Evolutionary conservation across 2,329 filamentous ascomycete genomes (phyloP), one percentile per base, ranked within the genome.

Genomic region (Eutypella sp.): DNA sequence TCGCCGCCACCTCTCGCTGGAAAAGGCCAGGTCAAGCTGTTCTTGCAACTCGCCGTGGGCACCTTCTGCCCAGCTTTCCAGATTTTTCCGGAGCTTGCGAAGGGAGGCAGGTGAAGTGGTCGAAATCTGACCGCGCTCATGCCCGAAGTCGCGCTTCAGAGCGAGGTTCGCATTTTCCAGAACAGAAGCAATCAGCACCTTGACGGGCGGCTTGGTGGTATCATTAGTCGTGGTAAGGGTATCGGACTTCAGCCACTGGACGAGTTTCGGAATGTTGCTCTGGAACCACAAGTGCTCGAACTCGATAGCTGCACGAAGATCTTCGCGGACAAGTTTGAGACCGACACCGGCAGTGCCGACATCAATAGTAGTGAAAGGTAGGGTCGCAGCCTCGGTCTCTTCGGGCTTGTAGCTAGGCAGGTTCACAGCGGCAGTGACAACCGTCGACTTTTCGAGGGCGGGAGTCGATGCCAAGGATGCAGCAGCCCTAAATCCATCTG

Each of bases 41-140:
- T 85, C 78, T 51, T 89, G 87, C 7, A 97, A 76, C 65, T 97
- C 92, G 1, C 82, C 77, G 61, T 97, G 92, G 0, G 88, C 89
- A 19, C 74, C 73, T 57, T 92, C 84, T 0, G 90, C 84, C 89
- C 91, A 96, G 3, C 70, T 65, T 1, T 80, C 73, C 1, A 96
- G 77, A 1, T 74, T 75, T 2, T 65, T 62, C 37, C 80, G 72
- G n/a, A 95, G 70, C 4, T 57, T 69, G 19, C 66, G 57, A 8
- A 75, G 60, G 3, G 72, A 62, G 8, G 73, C 67, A 2, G 69
- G 59, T 7, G 65, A 52, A 1, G 57, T 54, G 27, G 60, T 57
- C 10, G 61, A 47, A 2, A 63, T 58, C 16, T 56, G 56, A 24
- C 67, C 64, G 1, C 71, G 52, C 16, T 66, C 62, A 20, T 50